Evolutionary conservation across 2,329 filamentous ascomycete species (phyloP).

Genomic region (Cucurbitaria berberidis): DNA sequence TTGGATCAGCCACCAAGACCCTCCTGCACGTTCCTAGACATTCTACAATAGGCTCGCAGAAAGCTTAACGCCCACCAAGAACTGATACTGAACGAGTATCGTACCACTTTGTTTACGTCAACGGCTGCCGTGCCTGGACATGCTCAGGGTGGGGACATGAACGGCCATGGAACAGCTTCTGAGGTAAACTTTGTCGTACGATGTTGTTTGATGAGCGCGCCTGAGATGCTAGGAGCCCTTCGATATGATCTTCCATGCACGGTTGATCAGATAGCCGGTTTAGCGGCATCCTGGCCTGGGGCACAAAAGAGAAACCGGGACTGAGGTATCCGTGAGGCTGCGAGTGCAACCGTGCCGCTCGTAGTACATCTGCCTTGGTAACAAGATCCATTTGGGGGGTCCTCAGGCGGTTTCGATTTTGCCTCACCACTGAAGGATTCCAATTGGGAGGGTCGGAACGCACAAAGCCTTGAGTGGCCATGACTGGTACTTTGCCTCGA

Average conservation of each 20-base stretch:
- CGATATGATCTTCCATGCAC: conserved; percentile 21
- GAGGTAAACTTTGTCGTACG: conserved; percentile 48
- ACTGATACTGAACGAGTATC: conserved; percentile 38
- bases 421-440: not conserved
- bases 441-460: not conserved
- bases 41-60: conserved; percentile 8
- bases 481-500: not conserved
- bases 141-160: conserved; percentile 15
- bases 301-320: conserved; percentile 37
- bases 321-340: conserved; percentile 43
- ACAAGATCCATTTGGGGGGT: not conserved
- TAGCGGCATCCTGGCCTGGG: conserved; percentile 24
- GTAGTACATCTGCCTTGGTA: conserved; percentile 15
- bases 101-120: conserved; percentile 43
- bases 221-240: conserved; percentile 19
- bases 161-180: conserved; percentile 23
- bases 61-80: conserved; percentile 21
- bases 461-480: not conserved
- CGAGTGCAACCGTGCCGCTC: conserved; percentile 12
- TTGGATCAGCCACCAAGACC: conserved; percentile 2
- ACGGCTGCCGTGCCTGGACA: conserved; percentile 22
- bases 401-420: not conserved
- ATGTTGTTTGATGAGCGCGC: conserved; percentile 41
- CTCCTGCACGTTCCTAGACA: not conserved
- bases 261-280: conserved; percentile 11